phyloP scores from a whole-genome alignment of 108 stramenopile genomes.

The Aurantiochytrium sp. region DNA sequence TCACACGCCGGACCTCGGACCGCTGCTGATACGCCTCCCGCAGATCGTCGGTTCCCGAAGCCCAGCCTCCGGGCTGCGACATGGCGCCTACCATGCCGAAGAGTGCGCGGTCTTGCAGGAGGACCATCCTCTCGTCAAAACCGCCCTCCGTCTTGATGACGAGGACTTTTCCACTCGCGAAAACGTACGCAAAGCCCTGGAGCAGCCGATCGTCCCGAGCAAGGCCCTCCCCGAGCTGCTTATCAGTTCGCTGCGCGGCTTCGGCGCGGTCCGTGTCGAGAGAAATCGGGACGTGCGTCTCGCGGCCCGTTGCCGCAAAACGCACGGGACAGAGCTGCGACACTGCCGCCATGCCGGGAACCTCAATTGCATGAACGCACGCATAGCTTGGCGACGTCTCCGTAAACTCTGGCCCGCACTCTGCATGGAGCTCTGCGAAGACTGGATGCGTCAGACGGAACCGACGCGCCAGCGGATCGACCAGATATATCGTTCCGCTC shows the following conservation, averaged over 20 bases:
- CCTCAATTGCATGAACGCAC: not conserved
- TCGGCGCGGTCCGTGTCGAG: not conserved
- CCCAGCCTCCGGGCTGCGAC: not conserved
- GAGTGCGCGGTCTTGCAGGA: not conserved
- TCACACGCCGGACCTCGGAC: not conserved
- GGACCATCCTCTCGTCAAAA: not conserved
- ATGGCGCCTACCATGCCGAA: not conserved
- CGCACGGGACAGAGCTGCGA: not conserved
- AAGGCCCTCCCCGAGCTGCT: not conserved
- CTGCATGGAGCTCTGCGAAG: not conserved
- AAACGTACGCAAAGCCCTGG: not conserved
- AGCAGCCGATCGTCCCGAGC: not conserved
- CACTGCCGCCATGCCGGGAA: not conserved
- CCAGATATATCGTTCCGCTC: not conserved
- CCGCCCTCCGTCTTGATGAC: not conserved
- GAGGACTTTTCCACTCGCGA: not conserved
- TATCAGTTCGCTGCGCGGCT: not conserved
- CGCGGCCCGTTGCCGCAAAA: not conserved
- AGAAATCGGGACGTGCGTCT: not conserved
- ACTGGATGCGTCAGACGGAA: not conserved
- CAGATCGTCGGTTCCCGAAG: not conserved
- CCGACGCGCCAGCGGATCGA: not conserved
- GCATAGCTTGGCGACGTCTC: not conserved
- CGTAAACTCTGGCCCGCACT: not conserved
- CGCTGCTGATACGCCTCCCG: not conserved